Evolutionary conservation across 225 moss, liverwort and hornwort species (phyloP).

Genomic region (Lunularia cruciata): DNA sequence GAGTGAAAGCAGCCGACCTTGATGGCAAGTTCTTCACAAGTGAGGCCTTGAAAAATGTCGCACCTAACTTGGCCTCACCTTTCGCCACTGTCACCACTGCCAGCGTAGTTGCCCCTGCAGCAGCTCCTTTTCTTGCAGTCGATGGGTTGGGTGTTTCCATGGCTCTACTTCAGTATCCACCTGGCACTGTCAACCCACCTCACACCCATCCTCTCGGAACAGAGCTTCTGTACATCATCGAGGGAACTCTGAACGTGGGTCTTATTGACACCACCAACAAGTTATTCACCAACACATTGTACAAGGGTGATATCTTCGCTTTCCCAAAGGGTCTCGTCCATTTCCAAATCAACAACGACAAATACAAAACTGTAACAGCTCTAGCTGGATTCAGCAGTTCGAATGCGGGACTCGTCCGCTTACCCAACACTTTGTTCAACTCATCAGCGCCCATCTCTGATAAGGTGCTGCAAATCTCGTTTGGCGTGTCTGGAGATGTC

Average conservation of each 20-base stretch:
- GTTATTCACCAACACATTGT: background rate
- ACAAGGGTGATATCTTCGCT: background rate
- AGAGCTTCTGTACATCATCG: too few species aligned
- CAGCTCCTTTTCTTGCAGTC: too few species aligned
- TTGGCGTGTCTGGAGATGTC: background rate
- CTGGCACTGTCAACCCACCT: too few species aligned
- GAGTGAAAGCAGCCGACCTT: too few species aligned
- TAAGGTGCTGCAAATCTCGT: background rate
- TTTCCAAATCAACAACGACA: constrained; percentile 6
- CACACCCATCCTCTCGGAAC: too few species aligned
- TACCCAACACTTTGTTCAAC: background rate
- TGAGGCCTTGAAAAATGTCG: too few species aligned
- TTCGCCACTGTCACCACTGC: too few species aligned
- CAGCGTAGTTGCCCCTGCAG: too few species aligned
- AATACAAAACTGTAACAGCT: background rate
- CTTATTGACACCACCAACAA: constrained; percentile 5
- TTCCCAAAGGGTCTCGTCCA: constrained; percentile 9
- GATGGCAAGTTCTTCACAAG: constrained; percentile 9
- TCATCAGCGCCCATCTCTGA: background rate
- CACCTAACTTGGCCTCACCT: too few species aligned
- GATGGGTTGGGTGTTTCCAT: too few species aligned
- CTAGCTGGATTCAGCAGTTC: constrained; percentile 5
- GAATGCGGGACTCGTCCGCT: background rate
- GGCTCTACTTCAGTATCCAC: too few species aligned
- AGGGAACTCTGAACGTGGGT: background rate